These are phyloP conservation scores for Nitzschia palea DNA, from an alignment of 108 stramenopile species.

Conservation along the genomic window DNA sequence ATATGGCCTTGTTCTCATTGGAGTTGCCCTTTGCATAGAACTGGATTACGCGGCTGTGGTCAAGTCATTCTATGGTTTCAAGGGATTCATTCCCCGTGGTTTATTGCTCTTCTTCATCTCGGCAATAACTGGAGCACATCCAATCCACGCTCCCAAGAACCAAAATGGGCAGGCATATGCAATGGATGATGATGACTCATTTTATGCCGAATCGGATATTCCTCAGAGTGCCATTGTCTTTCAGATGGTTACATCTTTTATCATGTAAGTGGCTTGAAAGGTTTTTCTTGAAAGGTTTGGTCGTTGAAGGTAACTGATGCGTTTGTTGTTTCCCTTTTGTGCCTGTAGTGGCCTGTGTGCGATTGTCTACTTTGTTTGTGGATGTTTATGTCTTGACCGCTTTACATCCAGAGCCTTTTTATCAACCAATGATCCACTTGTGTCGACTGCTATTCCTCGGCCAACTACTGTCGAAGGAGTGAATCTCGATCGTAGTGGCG, in stretches of 20 bases:
- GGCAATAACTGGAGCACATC: conserved; percentile 56
- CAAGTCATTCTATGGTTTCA: conserved; percentile 59
- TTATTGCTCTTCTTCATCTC: conserved; percentile 67
- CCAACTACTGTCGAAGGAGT: background rate
- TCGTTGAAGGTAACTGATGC: too few relatives aligned
- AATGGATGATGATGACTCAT: conserved; percentile 18
- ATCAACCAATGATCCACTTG: conserved; percentile 67
- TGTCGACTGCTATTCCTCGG: conserved; percentile 50
- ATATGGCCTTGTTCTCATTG: conserved; percentile 53
- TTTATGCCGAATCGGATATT: conserved; percentile 25
- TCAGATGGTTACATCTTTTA: conserved; percentile 68
- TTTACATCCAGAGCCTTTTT: conserved; percentile 75
- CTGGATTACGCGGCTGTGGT: conserved; percentile 45
- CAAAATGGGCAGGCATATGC: conserved; percentile 5
- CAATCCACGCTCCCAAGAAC: conserved; percentile 29
- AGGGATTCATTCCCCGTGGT: conserved; percentile 64
- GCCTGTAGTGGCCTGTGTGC: conserved; percentile 56
- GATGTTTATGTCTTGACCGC: conserved; percentile 73
- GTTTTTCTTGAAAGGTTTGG: too few relatives aligned
- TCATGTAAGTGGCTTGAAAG: conserved; percentile 58
- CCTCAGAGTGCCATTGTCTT: conserved; percentile 72
- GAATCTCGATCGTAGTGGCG: background rate
- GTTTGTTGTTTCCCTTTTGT: conserved; percentile 1
- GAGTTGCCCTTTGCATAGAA: conserved; percentile 63
- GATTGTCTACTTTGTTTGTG: conserved; percentile 67